Base-by-base conservation (phyloP, 768 basidiomycete species). In the Lactarius pseudohatsudake region DNA sequence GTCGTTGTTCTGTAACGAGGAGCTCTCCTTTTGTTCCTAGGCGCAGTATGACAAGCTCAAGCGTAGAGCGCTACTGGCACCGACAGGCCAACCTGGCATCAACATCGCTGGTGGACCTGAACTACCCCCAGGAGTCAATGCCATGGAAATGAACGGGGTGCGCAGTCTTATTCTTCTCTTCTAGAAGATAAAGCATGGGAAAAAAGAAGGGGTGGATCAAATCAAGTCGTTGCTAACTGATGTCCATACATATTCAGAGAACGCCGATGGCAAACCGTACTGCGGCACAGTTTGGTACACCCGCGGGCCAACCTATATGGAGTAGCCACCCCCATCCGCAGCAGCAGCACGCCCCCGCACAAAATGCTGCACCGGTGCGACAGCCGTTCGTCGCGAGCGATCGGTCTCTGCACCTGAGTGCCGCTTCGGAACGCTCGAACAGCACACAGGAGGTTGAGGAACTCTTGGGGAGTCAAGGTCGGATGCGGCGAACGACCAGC, bases 1-100 rank as follows among this genome's bases (percentile, higher is more conserved):
- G 1, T 22, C 45, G 26, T 30, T 47, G 41, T 41, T 47, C 15
- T 55, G 57, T 56, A 45, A 41, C 43, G 28, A 32, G 15, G 38
- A 20, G 22, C 11, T 54, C 56, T 34, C 15, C 9, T 34, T 28
- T 22, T 6, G 22, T 28, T 28, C 20, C 10, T 64, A 93, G 92
- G 79, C 78, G 50, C 90, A 92, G 71, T 84, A 89, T 67, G 92
- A 94, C 74, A 92, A 90, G 73, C 82, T 92, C 70, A 94, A 92
- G 77, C 85, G 92, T 64, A 94, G 86, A 72, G 84, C 90, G 16
- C 81, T 94, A 20, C 84, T 94, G 28, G 86, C 62, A 7, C 65
- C 66, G 11, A 34, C 53, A 9, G 68, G 57, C 26, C 59, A 65
- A 55, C 64, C 56, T n/a, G 67, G 63, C 60, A 59, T 59, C 26